phyloP scores from a whole-genome alignment of 2,329 filamentous ascomycete genomes.

The Lasiodiplodia sp. region DNA sequence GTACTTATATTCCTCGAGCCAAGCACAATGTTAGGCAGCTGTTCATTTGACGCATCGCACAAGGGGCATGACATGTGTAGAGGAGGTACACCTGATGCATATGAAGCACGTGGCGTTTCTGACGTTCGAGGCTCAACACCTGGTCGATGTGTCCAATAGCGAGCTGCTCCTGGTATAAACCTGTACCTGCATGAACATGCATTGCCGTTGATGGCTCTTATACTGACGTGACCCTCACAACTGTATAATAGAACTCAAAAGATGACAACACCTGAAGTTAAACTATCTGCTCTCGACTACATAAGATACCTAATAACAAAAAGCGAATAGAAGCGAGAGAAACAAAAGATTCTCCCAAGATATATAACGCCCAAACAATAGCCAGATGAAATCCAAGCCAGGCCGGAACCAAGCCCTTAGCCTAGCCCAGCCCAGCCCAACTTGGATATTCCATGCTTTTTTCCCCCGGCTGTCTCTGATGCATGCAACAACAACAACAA shows the following conservation, averaged over 20 bases:
- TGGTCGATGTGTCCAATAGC: rapidly evolving
- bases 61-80: too few species aligned
- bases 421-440: not conserved
- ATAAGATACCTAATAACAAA: not conserved
- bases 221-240: not conserved
- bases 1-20: too few species aligned
- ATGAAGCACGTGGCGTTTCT: too few species aligned
- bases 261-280: not conserved
- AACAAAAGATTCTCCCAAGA: conserved; percentile 11
- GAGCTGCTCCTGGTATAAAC: too few species aligned
- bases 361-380: conserved; percentile 8
- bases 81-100: too few species aligned
- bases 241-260: not conserved
- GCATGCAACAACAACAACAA: not conserved
- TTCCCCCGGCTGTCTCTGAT: not conserved
- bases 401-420: not conserved
- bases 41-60: too few species aligned
- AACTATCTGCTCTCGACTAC: not conserved
- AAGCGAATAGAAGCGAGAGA: not conserved
- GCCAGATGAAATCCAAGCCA: not conserved
- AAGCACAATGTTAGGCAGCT: too few species aligned
- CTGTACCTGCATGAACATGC: not conserved
- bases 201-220: not conserved
- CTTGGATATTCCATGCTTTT: not conserved
- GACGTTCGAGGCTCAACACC: too few species aligned